Evolutionary conservation across 345 rosid genomes (phyloP).

Genomic region (Citrus glauca): DNA sequence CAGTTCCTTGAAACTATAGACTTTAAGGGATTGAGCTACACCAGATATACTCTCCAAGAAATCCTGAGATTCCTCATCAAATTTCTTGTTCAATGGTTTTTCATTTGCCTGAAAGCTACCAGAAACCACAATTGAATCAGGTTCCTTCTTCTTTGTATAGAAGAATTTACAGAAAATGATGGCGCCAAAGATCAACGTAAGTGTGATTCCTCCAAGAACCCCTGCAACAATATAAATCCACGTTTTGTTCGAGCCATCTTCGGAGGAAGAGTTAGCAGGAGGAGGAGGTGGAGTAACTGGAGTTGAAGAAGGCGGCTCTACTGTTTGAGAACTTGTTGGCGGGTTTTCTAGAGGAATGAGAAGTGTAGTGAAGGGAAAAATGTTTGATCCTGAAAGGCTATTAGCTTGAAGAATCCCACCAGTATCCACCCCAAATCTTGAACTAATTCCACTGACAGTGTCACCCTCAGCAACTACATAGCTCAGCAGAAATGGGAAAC

Average conservation of each 20-base stretch:
- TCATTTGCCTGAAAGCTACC: constrained; percentile 32
- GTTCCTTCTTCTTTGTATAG: constrained; percentile 22
- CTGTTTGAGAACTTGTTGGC: constrained; percentile 33
- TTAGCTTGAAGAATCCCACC: constrained; percentile 38
- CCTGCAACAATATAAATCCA: constrained; percentile 58
- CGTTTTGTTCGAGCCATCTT: constrained; percentile 30
- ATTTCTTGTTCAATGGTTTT: constrained; percentile 29
- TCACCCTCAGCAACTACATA: constrained; percentile 40
- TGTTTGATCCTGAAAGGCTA: constrained; percentile 19
- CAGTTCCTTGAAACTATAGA: constrained; percentile 59
- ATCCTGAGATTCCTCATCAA: constrained; percentile 37
- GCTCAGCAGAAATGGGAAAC: constrained; percentile 41
- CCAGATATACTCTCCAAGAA: constrained; percentile 41
- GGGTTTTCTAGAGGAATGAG: constrained; percentile 44
- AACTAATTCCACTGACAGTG: constrained; percentile 21
- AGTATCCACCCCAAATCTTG: constrained; percentile 33
- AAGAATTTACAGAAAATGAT: constrained; percentile 30
- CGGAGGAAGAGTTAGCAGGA: constrained; percentile 15
- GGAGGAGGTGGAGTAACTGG: constrained; percentile 2
- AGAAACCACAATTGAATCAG: constrained; percentile 18
- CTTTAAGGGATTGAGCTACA: constrained; percentile 51
- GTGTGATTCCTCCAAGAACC: constrained; percentile 40
- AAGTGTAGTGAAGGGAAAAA: constrained; percentile 44
- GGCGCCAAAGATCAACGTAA: constrained; percentile 20
- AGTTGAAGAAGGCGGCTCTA: constrained; percentile 25